phyloP scores from a whole-genome alignment of 345 rosid species.

The Salix dunnii region DNA sequence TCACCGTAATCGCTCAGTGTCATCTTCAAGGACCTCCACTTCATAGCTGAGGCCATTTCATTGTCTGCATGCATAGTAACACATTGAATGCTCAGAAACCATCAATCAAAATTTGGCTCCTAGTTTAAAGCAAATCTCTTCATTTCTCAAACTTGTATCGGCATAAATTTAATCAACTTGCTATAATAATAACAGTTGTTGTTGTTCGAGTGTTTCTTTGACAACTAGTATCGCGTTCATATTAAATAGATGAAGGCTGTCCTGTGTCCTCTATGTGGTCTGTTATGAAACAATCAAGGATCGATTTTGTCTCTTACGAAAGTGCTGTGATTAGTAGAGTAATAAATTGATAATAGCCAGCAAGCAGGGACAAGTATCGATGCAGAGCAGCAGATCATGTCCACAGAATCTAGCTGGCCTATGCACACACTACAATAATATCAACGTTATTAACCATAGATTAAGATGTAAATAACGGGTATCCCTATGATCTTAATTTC shows the following conservation, averaged over 20 bases:
- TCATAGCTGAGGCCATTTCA: slow-evolving; percentile 11
- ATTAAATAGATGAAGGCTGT: not conserved
- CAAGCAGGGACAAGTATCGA: not conserved
- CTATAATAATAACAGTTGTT: not conserved
- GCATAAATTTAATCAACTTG: not conserved
- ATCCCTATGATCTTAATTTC: not conserved
- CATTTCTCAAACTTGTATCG: not conserved
- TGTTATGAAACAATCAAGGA: not conserved
- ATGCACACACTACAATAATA: not conserved
- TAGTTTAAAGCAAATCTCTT: not conserved
- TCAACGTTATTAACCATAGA: not conserved
- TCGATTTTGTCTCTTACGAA: not conserved
- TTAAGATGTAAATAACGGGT: not conserved
- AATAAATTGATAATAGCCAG: not conserved
- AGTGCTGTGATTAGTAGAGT: not conserved
- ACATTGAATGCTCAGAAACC: not conserved
- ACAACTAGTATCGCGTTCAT: too few species aligned
- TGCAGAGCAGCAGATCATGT: not conserved
- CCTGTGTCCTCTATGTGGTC: not conserved
- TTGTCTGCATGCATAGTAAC: slow-evolving; percentile 19
- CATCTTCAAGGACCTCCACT: slow-evolving; percentile 47
- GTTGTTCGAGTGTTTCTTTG: too few species aligned
- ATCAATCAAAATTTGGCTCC: not conserved
- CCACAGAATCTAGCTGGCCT: slow-evolving; percentile 2
- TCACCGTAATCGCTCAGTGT: slow-evolving; percentile 46